Conservation (phyloP, 495 filamentous ascomycete genomes). For the Xylona heveae region DNA sequence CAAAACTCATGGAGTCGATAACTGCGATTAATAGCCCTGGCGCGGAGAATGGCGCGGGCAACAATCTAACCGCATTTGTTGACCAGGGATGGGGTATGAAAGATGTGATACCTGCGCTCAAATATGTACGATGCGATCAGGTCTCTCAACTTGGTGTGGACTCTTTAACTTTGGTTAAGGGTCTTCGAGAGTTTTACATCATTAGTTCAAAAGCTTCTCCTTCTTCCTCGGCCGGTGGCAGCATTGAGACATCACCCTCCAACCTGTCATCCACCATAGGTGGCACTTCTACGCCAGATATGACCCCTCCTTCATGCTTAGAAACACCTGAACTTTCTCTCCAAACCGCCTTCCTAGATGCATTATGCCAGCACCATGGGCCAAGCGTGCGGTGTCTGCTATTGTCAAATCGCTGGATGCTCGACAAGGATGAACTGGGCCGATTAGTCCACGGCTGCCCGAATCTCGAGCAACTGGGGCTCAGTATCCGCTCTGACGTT, state of each 20-base stretch:
- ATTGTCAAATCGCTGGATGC: conserved; percentile 32
- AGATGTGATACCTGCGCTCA: conserved; percentile 10
- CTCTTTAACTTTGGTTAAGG: background rate
- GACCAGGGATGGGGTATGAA: conserved; percentile 27
- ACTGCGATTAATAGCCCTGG: conserved; percentile 26
- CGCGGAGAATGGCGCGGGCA: conserved; percentile 16
- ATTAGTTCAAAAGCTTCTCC: background rate
- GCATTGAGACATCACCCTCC: background rate
- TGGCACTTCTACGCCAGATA: background rate
- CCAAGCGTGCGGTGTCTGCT: conserved; percentile 31
- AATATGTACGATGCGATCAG: conserved; percentile 21
- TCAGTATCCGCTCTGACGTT: conserved; percentile 2
- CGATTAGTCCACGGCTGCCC: conserved; percentile 31
- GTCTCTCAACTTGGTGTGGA: too few species aligned
- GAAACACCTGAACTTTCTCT: conserved; percentile 8
- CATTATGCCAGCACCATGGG: conserved; percentile 23
- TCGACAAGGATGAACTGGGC: conserved; percentile 24
- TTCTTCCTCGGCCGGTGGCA: background rate
- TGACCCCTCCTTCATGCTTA: background rate
- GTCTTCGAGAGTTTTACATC: background rate
- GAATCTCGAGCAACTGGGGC: conserved; percentile 32
- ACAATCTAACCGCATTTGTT: conserved; percentile 25
- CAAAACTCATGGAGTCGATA: conserved; percentile 22
- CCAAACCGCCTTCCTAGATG: conserved; percentile 3
- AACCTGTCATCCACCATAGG: background rate